These are phyloP conservation scores for Phylloporus rhodoxanthus DNA, from an alignment of 768 basidiomycete genomes.

Conservation along the genomic window DNA sequence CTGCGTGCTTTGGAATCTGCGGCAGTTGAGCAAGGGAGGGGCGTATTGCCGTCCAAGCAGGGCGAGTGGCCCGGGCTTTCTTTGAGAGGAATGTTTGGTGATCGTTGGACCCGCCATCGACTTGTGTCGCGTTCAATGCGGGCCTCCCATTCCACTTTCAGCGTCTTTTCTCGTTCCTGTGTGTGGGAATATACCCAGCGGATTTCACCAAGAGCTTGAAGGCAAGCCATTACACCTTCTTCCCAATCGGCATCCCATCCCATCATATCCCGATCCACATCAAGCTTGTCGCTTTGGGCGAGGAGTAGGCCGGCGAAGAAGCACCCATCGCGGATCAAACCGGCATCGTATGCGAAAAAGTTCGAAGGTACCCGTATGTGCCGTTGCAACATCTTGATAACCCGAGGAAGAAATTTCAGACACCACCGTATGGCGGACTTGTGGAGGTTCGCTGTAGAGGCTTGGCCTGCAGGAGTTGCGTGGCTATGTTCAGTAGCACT, in stretches of 20 bases:
- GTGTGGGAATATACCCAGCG: constrained; percentile 75
- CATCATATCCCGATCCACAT: constrained; percentile 11
- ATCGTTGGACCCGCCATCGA: constrained; percentile 19
- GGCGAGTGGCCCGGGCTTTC: constrained; percentile 27
- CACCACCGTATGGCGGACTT: constrained; percentile 45
- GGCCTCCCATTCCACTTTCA: constrained; percentile 45
- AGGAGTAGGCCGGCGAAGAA: constrained; percentile 81
- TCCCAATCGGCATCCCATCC: constrained; percentile 29
- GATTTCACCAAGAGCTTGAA: constrained; percentile 75
- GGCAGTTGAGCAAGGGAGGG: constrained; percentile 13
- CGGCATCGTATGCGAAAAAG: constrained; percentile 82
- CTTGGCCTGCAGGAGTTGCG: constrained; percentile 40
- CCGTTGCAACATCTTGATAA: constrained; percentile 47
- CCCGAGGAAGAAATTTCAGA: constrained; percentile 42
- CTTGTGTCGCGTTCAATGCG: constrained; percentile 30
- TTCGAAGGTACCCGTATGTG: constrained; percentile 39
- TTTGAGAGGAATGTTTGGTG: constrained; percentile 21
- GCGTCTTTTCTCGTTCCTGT: constrained; percentile 62
- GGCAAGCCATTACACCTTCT: constrained; percentile 43
- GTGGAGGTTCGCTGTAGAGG: constrained; percentile 44
- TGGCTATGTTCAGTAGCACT: constrained; percentile 40
- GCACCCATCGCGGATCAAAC: constrained; percentile 81
- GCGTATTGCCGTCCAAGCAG: constrained; percentile 16
- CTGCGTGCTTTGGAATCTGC: constrained; percentile 12
- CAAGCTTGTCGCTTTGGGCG: constrained; percentile 46